Percentiles rank a stretch among this genome's conserved stretches.
Conservation (phyloP, 2,329 filamentous ascomycete genomes). For the Sordariomycetes sp. region DNA sequence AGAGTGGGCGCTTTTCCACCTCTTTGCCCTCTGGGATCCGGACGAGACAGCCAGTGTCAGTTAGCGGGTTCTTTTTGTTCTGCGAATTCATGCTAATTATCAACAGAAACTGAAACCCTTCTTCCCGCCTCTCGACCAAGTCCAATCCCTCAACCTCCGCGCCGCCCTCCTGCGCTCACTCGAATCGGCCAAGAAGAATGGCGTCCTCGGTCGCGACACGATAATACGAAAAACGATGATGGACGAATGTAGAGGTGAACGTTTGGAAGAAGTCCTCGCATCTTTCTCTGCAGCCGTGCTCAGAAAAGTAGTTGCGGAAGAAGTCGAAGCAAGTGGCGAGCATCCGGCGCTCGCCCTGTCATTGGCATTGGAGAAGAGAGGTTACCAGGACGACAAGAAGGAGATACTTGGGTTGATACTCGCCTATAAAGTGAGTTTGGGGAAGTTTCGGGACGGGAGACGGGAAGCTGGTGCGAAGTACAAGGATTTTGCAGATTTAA, state of each 20-base stretch:
- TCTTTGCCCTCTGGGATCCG: slow-evolving; percentile 78
- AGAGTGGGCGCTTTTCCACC: slow-evolving; percentile 85
- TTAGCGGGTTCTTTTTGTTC: background rate
- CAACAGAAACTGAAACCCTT: slow-evolving; percentile 75
- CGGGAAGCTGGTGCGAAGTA: slow-evolving; percentile 50
- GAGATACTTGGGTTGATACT: slow-evolving; percentile 59
- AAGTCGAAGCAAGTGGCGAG: slow-evolving; percentile 24
- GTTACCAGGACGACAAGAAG: slow-evolving; percentile 43
- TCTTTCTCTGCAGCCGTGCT: slow-evolving; percentile 78
- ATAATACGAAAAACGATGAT: slow-evolving; percentile 90
- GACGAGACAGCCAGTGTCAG: slow-evolving; percentile 64
- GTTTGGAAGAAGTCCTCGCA: slow-evolving; percentile 77
- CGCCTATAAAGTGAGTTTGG: slow-evolving; percentile 61
- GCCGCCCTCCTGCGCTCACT: slow-evolving; percentile 73
- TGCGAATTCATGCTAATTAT: slow-evolving; percentile 4
- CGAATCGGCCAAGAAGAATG: slow-evolving; percentile 81
- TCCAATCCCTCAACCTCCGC: slow-evolving; percentile 85
- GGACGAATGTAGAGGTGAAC: slow-evolving; percentile 89
- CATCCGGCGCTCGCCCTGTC: slow-evolving; percentile 40
- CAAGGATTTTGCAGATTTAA: slow-evolving; percentile 51
- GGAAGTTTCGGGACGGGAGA: slow-evolving; percentile 49
- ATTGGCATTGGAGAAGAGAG: slow-evolving; percentile 50
- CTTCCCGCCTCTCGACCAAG: slow-evolving; percentile 82
- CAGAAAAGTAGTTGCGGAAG: slow-evolving; percentile 51
- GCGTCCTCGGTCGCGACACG: slow-evolving; percentile 67